These are phyloP conservation scores for Eucalyptus viminalis DNA, from an alignment of 345 rosid genomes.

Conservation along the genomic window DNA sequence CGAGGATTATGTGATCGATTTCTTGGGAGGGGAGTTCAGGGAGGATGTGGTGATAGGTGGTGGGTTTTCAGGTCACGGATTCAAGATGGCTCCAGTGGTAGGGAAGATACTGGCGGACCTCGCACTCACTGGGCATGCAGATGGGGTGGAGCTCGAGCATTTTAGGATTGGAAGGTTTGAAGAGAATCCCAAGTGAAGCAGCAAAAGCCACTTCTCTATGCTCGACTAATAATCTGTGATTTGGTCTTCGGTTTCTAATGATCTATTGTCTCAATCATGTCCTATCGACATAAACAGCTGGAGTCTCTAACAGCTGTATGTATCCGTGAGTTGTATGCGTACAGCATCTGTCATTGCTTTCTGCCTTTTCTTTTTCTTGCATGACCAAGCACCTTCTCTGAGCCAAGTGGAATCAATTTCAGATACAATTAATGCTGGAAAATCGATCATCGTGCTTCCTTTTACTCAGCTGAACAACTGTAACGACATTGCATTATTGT, in stretches of 20 bases:
- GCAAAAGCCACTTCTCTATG: background rate
- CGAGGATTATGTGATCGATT: constrained; percentile 75
- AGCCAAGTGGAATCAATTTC: background rate
- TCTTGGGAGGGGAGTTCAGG: constrained; percentile 68
- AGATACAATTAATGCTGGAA: no score
- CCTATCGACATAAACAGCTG: background rate
- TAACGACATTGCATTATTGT: background rate
- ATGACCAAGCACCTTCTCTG: background rate
- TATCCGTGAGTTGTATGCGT: background rate
- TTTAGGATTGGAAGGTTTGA: constrained; percentile 52
- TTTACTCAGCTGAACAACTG: background rate
- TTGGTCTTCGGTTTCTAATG: background rate
- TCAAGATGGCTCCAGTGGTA: constrained; percentile 75
- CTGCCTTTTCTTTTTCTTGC: background rate
- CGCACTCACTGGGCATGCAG: constrained; percentile 28
- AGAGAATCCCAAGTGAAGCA: constrained; percentile 17
- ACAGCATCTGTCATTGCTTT: background rate
- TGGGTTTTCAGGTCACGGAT: constrained; percentile 91
- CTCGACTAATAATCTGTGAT: background rate
- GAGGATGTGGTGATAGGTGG: constrained; percentile 59
- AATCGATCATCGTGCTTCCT: background rate
- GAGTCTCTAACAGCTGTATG: background rate
- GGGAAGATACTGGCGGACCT: constrained; percentile 72
- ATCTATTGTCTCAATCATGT: background rate
- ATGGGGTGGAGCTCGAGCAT: constrained; percentile 39